These are phyloP conservation scores for Hibiscus syriacus DNA, from an alignment of 345 rosid species.

Conservation along the genomic window DNA sequence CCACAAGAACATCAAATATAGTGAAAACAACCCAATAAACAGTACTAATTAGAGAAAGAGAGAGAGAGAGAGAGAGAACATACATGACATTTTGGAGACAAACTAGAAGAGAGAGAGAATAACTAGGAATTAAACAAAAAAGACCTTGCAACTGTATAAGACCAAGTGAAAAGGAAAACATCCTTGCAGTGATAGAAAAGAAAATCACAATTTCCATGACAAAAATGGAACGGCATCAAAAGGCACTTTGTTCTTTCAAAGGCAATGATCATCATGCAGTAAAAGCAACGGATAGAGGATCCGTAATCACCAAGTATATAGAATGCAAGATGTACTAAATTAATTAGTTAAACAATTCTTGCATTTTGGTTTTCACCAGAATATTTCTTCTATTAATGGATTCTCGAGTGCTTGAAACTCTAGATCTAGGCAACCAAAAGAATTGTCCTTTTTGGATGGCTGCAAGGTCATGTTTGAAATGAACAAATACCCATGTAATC, in stretches of 20 bases:
- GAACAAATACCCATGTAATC: neutral
- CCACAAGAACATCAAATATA: neutral
- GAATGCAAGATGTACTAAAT: neutral
- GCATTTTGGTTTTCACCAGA: neutral
- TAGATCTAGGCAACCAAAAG: neutral
- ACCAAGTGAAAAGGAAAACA: neutral
- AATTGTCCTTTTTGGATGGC: neutral
- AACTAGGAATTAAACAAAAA: neutral
- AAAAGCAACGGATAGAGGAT: neutral
- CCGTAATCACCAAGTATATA: neutral
- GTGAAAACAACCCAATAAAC: neutral
- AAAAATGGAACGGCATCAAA: neutral
- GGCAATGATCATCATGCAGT: neutral
- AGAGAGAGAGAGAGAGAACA: neutral
- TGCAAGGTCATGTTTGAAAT: neutral
- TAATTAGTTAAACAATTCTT: neutral
- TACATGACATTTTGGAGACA: neutral
- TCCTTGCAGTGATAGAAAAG: neutral
- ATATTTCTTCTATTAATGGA: neutral
- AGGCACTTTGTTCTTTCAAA: neutral
- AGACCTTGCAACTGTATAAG: neutral
- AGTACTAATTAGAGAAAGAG: neutral
- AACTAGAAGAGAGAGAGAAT: neutral
- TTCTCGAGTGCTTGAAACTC: neutral
- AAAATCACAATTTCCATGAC: neutral